A percentile compares a stretch with the other conserved stretches of the same genome.
Conservation (phyloP, 768 basidiomycete genomes). For the Lanmaoa pseudosensibilis region DNA sequence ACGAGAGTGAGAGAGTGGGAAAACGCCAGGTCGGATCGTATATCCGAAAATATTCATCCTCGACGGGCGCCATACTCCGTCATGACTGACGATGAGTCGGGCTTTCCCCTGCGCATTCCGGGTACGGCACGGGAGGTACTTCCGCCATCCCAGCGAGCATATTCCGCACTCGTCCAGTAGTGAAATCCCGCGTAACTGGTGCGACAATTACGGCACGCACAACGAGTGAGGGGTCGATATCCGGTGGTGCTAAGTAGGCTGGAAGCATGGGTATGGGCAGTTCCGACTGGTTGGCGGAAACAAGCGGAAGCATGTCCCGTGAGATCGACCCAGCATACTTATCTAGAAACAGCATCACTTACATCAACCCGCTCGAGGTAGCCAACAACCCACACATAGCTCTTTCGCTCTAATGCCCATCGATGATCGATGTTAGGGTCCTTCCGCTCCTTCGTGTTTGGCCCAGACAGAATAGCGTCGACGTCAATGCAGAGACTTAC, state of each 20-base stretch:
- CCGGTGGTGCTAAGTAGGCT: constrained; percentile 38
- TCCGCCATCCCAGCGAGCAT: constrained; percentile 24
- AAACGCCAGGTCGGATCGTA: constrained; percentile 17
- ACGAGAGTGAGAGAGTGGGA: constrained; percentile 12
- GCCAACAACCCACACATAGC: constrained; percentile 55
- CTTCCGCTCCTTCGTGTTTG: constrained; percentile 8
- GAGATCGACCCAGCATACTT: constrained; percentile 8
- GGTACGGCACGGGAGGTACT: constrained; percentile 21
- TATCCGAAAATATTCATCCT: constrained; percentile 12
- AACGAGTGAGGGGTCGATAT: constrained; percentile 46
- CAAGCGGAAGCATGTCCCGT: constrained; percentile 15
- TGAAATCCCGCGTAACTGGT: constrained; percentile 45
- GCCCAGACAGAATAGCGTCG: constrained; percentile 15
- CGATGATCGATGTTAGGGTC: constrained; percentile 13
- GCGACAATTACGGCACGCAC: constrained; percentile 55
- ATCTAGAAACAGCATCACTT: constrained; percentile 21
- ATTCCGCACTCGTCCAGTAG: constrained; percentile 28
- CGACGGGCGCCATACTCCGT: background rate
- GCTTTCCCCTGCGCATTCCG: constrained; percentile 13
- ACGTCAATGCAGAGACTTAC: constrained; percentile 50
- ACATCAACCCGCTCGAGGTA: constrained; percentile 54
- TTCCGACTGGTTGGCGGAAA: constrained; percentile 32
- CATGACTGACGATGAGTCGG: background rate
- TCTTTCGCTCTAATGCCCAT: constrained; percentile 57
- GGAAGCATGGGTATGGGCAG: constrained; percentile 45